These are phyloP conservation scores for Tephrocybe sp. DNA, from an alignment of 768 basidiomycete genomes.

Conservation along the genomic window DNA sequence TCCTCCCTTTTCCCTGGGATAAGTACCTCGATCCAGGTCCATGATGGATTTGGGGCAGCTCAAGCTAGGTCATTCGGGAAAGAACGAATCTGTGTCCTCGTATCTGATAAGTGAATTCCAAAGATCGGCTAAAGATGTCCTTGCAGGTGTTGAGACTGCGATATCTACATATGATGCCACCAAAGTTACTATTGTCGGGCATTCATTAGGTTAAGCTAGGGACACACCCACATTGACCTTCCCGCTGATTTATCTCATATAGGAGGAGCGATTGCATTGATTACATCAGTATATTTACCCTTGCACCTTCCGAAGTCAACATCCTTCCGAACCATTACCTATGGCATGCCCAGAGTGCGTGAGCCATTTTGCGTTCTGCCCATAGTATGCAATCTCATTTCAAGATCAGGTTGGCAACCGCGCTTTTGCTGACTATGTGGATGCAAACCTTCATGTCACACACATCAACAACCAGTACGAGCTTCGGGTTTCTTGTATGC, in stretches of 20 bases:
- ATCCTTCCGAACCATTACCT: constrained; percentile 20
- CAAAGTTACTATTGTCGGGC: constrained; percentile 44
- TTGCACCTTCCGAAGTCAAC: constrained; percentile 20
- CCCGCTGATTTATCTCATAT: background rate
- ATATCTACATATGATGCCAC: constrained; percentile 33
- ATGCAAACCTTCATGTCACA: constrained; percentile 37
- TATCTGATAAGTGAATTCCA: background rate
- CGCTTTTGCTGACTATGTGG: constrained; percentile 54
- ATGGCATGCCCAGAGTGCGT: constrained; percentile 24
- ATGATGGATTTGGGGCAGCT: constrained; percentile 44
- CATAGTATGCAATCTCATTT: background rate
- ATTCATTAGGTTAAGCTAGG: constrained; percentile 30
- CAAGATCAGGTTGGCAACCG: constrained; percentile 48
- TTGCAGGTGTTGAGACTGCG: constrained; percentile 43
- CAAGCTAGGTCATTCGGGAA: constrained; percentile 41
- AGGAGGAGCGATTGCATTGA: constrained; percentile 23
- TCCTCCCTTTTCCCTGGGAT: constrained; percentile 51
- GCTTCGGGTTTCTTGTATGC: background rate
- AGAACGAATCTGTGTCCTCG: background rate
- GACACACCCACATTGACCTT: background rate
- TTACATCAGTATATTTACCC: constrained; percentile 26
- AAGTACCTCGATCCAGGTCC: constrained; percentile 37
- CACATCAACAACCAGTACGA: constrained; percentile 48
- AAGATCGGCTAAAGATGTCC: constrained; percentile 39
- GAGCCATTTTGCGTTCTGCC: background rate